Percentiles rank a stretch among this genome's conserved stretches.
These are phyloP conservation scores for Iris macrosiphon DNA, from an alignment of 106 monocot species.

Conservation along the genomic window DNA sequence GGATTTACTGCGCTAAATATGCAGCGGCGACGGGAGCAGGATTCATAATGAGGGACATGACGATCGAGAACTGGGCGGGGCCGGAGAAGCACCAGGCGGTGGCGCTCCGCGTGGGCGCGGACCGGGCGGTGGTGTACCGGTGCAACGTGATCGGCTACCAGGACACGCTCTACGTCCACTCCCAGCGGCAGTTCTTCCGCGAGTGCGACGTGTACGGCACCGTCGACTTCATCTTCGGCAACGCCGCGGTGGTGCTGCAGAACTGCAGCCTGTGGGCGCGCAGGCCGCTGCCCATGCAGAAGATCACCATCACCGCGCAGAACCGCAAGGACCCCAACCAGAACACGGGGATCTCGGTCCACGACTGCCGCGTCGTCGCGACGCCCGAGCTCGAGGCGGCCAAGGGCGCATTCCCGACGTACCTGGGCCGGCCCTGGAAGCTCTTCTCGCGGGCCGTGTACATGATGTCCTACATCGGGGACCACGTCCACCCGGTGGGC, in stretches of 20 bases:
- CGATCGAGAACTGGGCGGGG: slow-evolving; percentile 75
- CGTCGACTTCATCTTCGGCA: slow-evolving; percentile 94
- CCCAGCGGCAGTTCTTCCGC: slow-evolving; percentile 78
- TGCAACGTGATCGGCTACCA: slow-evolving; percentile 81
- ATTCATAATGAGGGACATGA: slow-evolving; percentile 78
- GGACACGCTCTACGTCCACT: slow-evolving; percentile 82
- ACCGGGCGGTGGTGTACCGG: slow-evolving; percentile 66
- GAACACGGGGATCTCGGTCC: slow-evolving; percentile 76
- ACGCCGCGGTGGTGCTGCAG: slow-evolving; percentile 83
- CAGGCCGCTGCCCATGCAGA: slow-evolving; percentile 43
- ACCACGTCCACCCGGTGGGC: slow-evolving; percentile 33
- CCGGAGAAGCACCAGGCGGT: slow-evolving; percentile 79
- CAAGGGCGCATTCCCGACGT: slow-evolving; percentile 19
- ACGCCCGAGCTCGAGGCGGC: slow-evolving; percentile 25
- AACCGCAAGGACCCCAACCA: slow-evolving; percentile 68
- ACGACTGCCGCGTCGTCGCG: slow-evolving; percentile 35
- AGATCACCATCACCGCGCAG: slow-evolving; percentile 73
- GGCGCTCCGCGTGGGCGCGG: slow-evolving; percentile 72
- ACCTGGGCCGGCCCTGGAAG: slow-evolving; percentile 68
- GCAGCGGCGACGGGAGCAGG: slow-evolving; percentile 66
- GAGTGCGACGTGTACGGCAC: slow-evolving; percentile 87
- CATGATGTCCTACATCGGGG: slow-evolving; percentile 34
- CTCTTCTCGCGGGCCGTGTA: slow-evolving; percentile 37
- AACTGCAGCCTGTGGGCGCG: slow-evolving; percentile 70
- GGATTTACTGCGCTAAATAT: background rate